A percentile compares a stretch with the other conserved stretches of the same genome.
phyloP scores from a whole-genome alignment of 345 rosid genomes.

The Populus ilicifolia region DNA sequence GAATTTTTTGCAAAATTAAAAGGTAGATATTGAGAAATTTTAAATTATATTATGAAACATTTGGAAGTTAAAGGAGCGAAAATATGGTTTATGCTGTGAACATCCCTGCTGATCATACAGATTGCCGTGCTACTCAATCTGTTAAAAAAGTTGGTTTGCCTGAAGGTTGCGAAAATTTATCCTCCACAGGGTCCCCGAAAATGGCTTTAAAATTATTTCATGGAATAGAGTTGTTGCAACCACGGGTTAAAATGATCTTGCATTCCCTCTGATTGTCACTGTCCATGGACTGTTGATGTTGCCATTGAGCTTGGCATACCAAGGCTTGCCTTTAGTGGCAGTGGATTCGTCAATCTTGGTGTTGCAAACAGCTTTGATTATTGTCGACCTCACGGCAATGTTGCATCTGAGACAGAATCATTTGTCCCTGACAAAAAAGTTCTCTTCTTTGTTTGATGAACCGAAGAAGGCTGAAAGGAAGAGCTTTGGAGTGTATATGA shows the following conservation, averaged over 20 bases:
- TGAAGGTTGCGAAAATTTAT: conserved; percentile 27
- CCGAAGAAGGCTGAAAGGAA: conserved; percentile 28
- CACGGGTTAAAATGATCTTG: conserved; percentile 4
- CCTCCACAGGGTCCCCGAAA: conserved; percentile 20
- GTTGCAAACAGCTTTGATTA: conserved; percentile 11
- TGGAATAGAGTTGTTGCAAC: conserved; percentile 23
- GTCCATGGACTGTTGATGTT: conserved; percentile 22
- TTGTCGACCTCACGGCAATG: conserved; percentile 16
- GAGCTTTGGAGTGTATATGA: conserved; percentile 31
- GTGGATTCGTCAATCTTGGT: conserved; percentile 35
- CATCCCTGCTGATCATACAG: background rate
- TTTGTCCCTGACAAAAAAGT: conserved; percentile 18
- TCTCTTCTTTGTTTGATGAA: conserved; percentile 30
- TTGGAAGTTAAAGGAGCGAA: background rate
- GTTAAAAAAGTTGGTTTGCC: conserved; percentile 25
- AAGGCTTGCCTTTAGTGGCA: conserved; percentile 35
- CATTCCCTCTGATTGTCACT: conserved; percentile 33
- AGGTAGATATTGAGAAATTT: no score
- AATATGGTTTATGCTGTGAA: background rate
- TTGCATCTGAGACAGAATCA: conserved; percentile 18
- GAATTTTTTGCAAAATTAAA: no score
- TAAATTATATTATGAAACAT: background rate
- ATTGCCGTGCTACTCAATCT: background rate
- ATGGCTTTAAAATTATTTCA: conserved; percentile 14
- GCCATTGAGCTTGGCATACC: conserved; percentile 27